Percentiles rank a stretch among this genome's conserved stretches.
phyloP scores from a whole-genome alignment of 352 stramenopile species.

The Pilasporangium apinafurcum region DNA sequence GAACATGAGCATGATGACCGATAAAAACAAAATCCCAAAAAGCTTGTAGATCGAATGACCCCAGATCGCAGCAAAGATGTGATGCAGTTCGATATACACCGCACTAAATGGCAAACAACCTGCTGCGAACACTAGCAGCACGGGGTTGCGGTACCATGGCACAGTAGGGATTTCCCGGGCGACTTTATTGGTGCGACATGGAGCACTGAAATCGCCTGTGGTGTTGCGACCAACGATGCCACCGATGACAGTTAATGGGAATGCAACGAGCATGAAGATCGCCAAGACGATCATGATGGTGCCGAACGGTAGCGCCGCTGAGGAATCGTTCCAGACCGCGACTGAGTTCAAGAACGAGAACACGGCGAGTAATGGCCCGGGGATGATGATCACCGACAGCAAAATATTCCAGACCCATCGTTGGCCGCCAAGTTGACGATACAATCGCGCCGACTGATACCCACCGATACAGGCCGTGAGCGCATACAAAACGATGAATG shows the following conservation, averaged over 20 bases:
- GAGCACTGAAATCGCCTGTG: constrained; percentile 86
- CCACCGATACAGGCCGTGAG: constrained; percentile 92
- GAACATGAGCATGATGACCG: constrained; percentile 94
- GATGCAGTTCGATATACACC: constrained; percentile 98
- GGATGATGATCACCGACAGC: constrained; percentile 89
- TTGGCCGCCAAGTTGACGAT: constrained; percentile 91
- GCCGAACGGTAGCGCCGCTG: constrained; percentile 92
- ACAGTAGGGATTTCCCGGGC: constrained; percentile 90
- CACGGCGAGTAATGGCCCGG: constrained; percentile 84
- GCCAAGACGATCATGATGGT: constrained; percentile 94
- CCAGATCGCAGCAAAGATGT: constrained; percentile 98
- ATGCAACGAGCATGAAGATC: constrained; percentile 89
- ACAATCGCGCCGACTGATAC: constrained; percentile 90
- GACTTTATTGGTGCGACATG: constrained; percentile 95
- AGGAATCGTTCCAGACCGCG: constrained; percentile 93
- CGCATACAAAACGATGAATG: constrained; percentile 93
- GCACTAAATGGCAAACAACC: constrained; percentile 96
- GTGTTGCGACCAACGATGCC: constrained; percentile 94
- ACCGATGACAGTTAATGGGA: constrained; percentile 93
- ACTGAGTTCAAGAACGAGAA: constrained; percentile 96
- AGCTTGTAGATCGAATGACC: constrained; percentile 98
- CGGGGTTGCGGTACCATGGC: constrained; percentile 83
- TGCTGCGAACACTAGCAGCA: constrained; percentile 88
- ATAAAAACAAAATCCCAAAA: constrained; percentile 96
- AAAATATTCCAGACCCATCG: constrained; percentile 96